Evolutionary conservation across 768 basidiomycete species (phyloP).

Genomic region (Dioszegia crocea): DNA sequence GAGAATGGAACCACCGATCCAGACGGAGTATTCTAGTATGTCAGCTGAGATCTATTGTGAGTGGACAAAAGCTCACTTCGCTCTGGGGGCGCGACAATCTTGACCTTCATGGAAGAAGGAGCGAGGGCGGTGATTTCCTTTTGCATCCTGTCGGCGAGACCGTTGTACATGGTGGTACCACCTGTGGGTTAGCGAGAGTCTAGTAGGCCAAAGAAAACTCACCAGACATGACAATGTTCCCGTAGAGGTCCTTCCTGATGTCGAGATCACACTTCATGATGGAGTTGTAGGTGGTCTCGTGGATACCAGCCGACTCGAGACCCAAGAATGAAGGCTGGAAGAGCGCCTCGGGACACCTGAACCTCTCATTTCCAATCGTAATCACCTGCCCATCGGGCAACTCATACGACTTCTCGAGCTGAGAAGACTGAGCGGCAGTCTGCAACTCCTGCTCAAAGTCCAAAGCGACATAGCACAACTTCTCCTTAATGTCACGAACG

Average conservation of each 20-base stretch:
- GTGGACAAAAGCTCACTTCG: slow-evolving; percentile 53
- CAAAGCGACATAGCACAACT: slow-evolving; percentile 89
- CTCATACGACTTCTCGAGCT: slow-evolving; percentile 89
- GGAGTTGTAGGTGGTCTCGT: slow-evolving; percentile 85
- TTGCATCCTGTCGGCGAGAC: slow-evolving; percentile 78
- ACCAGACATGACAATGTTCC: slow-evolving; percentile 78
- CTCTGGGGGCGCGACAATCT: slow-evolving; percentile 90
- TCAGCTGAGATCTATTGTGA: neutral
- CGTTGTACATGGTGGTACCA: slow-evolving; percentile 16
- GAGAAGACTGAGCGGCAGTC: slow-evolving; percentile 81
- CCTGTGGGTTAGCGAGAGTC: neutral
- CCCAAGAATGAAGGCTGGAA: slow-evolving; percentile 73
- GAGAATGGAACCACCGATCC: slow-evolving; percentile 62
- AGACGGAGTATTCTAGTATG: slow-evolving; percentile 71
- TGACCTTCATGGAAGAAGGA: slow-evolving; percentile 90
- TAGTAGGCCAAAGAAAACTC: slow-evolving; percentile 6
- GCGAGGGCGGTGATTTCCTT: slow-evolving; percentile 82
- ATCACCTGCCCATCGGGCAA: slow-evolving; percentile 91
- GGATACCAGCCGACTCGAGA: slow-evolving; percentile 82
- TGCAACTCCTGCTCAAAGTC: slow-evolving; percentile 92
- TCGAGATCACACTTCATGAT: slow-evolving; percentile 55
- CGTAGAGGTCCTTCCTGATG: slow-evolving; percentile 68
- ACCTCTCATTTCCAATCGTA: slow-evolving; percentile 87
- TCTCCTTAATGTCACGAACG: slow-evolving; percentile 95
- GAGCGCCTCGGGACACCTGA: slow-evolving; percentile 61